These are phyloP conservation scores for Xylaria bambusicola DNA, from an alignment of 495 filamentous ascomycete species.

Conservation along the genomic window DNA sequence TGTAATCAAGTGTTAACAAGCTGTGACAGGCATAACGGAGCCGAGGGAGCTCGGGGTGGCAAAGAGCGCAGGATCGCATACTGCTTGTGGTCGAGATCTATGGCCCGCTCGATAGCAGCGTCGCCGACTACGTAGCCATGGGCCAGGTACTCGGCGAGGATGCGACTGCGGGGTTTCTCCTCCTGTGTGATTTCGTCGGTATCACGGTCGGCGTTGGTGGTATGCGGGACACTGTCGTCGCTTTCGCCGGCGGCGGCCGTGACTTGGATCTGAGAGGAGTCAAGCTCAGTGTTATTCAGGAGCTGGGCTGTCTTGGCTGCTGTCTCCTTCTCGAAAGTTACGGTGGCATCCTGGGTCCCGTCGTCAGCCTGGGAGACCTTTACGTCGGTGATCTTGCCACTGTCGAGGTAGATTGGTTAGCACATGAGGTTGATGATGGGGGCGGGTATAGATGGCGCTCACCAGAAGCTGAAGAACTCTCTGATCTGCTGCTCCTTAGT, in stretches of 20 bases:
- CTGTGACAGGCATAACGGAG: too few species aligned
- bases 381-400: constrained; percentile 86
- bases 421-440: neutral
- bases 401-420: constrained; percentile 41
- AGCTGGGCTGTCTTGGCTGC: constrained; percentile 95
- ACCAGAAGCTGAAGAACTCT: constrained; percentile 99
- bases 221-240: constrained; percentile 56
- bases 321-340: constrained; percentile 94
- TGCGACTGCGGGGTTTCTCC: constrained; percentile 90
- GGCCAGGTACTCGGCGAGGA: constrained; percentile 92
- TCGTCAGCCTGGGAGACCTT: constrained; percentile 68
- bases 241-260: constrained; percentile 65
- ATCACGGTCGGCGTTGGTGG: constrained; percentile 54
- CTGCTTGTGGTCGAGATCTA: constrained; percentile 88
- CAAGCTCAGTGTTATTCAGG: constrained; percentile 92
- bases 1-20: neutral
- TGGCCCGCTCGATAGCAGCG: constrained; percentile 77
- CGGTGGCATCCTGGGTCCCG: constrained; percentile 74
- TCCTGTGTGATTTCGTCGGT: constrained; percentile 80
- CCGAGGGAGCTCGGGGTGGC: neutral
- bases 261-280: constrained; percentile 77
- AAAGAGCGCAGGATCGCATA: constrained; percentile 16
- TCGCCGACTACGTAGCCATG: constrained; percentile 91
- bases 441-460: constrained; percentile 27
- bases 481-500: constrained; percentile 88